phyloP scores from a whole-genome alignment of 2,329 filamentous ascomycete species.

The Dactylellina leptospora region DNA sequence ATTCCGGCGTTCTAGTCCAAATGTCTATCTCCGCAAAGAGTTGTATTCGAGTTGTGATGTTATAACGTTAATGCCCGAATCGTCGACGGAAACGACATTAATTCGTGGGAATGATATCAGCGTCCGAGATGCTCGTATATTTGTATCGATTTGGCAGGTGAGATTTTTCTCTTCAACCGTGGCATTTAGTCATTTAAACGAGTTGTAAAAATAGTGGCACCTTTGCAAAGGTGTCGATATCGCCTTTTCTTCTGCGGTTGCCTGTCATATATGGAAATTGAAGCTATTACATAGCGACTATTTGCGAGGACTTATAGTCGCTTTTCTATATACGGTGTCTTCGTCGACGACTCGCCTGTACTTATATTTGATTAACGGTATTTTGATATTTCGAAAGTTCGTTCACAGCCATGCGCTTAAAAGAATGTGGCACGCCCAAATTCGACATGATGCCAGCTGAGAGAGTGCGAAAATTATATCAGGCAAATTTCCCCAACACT shows the following conservation, averaged over 20 bases:
- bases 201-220: constrained; percentile 37
- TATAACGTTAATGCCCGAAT: background rate
- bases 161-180: constrained; percentile 43
- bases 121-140: background rate
- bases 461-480: constrained; percentile 13
- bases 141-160: constrained; percentile 50
- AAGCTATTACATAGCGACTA: no score
- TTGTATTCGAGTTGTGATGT: background rate
- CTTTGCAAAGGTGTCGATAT: constrained; percentile 6
- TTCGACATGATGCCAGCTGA: constrained; percentile 16
- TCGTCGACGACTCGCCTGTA: background rate
- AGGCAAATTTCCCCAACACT: constrained; percentile 32
- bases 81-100: background rate
- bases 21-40: background rate
- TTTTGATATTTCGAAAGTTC: background rate
- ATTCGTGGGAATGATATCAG: background rate
- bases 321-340: no score
- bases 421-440: background rate
- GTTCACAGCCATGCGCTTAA: background rate
- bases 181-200: constrained; percentile 44
- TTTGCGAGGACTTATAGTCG: no score
- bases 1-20: no score
- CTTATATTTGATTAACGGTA: background rate
- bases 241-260: constrained; percentile 5
- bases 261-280: constrained; percentile 23